Evolutionary conservation across 1,139 yeast genomes (phyloP), one percentile per base, ranked within the genome.

Genomic region (Suhomyces guaymorum): DNA sequence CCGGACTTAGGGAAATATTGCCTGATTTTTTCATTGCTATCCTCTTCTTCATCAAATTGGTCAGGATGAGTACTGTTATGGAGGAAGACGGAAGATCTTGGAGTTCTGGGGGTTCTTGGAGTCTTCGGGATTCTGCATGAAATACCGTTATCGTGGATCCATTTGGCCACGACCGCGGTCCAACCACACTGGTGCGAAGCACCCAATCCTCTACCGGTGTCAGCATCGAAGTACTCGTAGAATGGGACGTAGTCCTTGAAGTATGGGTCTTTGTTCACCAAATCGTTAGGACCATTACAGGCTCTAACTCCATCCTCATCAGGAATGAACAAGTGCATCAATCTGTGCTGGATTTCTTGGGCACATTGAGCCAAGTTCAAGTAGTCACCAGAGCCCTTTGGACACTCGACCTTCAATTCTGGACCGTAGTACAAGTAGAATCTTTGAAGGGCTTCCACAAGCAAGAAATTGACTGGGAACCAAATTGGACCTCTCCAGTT

Each of bases 401-500:
- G 97, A 59, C 94, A 87, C 61, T 89, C 96, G 31, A 90, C 85
- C 60, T 85, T 85, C 53, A 90, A 75, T 30, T 76, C 82, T 14
- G 92, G 82, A 12, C 97, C 97, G 57, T 89, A 89, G 67, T 89
- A 90, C 58, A 90, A 70, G 61, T 83, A 89, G 59, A 88, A 89
- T 52, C 96, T 74, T 60, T 90, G 95, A 49, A 90, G 70, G 0
- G 96, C 81, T 65, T 90, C 97, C 39, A 89, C 89, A 32, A 90
- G 68, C 46, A 90, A 67, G 61, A 90, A 90, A 54, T 86, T 89
- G 9, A 89, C 88, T 15, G 97, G 96, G 70, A 90, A 88, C 97
- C 97, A 90, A 53, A 90, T 88, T n/a, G 97, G 97, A 4, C 97
- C 97, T 62, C 97, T 75, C 97, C 97, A 90, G 61, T 89, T 90